Evolutionary conservation across 352 stramenopile species (phyloP), one percentile per base, ranked within the genome.

Genomic region (Pythium angustatum): DNA sequence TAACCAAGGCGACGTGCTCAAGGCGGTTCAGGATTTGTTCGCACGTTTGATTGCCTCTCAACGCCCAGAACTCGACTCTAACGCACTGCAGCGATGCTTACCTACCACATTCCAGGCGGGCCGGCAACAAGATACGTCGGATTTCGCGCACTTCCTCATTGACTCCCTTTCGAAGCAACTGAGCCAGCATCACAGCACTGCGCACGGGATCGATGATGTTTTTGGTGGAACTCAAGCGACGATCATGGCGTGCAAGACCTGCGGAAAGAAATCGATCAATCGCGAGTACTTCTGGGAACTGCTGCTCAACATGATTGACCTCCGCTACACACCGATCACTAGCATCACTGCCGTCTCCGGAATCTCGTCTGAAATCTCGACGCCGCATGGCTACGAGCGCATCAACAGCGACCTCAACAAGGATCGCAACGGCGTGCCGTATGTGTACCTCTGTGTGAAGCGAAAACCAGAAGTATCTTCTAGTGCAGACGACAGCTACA

Each of bases 261-360:
- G 87, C 45, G 83, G 83, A 5, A 92, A 93, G 41, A 89, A 78
- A 28, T 93, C 83, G 0, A 79, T 93, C 15, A 93, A 92, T 52
- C 75, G 74, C 24, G 87, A 96, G 55, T 96, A 96, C 66, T 96
- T 94, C 57, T 96, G 87, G 87, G 87, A 96, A 53, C 66, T 96
- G 31, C 60, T 96, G 54, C 71, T 96, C 24, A 96, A 96, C 60
- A 93, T 96, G 85, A 92, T 96, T 41, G 87, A 96, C 54, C 73
- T 96, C 36, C 77, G 83, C 3, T 96, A 96, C 64, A 96, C 87
- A 6, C 86, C 87, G 10, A 95, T 96, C 62, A 95, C 84, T 2
- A 83, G 71, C 47, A 93, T 96, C 66, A 62, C 66, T 0, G 87
- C 81, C 5, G 83, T 95, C 11, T 89, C 72, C n/a, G 87, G 87